phyloP scores from a whole-genome alignment of 768 basidiomycete genomes.

The Porphyrellus cyaneotinctus region DNA sequence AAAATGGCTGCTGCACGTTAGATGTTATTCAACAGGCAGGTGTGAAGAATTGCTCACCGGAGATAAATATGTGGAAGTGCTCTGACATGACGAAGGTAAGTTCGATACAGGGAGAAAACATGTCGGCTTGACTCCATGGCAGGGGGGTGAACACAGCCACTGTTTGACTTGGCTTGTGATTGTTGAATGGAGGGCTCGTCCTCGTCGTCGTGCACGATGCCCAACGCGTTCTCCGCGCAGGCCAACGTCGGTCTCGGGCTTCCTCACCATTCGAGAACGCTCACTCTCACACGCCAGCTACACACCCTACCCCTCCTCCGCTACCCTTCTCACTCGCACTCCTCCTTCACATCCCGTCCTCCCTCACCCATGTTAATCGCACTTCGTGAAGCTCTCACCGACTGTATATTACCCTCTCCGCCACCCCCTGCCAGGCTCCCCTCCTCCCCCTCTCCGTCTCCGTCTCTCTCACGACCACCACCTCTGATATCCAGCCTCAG shows the following conservation, averaged over 20 bases:
- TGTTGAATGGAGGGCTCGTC: constrained; percentile 13
- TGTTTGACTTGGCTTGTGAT: background rate
- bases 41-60: constrained; percentile 32
- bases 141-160: constrained; percentile 15
- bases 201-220: background rate
- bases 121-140: background rate
- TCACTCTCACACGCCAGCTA: constrained; percentile 16
- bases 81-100: constrained; percentile 39
- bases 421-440: constrained; percentile 45
- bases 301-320: constrained; percentile 23
- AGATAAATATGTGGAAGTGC: constrained; percentile 45
- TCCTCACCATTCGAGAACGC: constrained; percentile 8
- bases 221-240: background rate
- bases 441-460: constrained; percentile 32
- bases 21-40: background rate
- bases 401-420: constrained; percentile 36
- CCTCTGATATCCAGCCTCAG: constrained; percentile 53
- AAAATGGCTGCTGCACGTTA: constrained; percentile 46
- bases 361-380: constrained; percentile 39
- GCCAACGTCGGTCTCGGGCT: no score
- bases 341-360: constrained; percentile 21
- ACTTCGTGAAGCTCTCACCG: constrained; percentile 44
- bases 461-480: constrained; percentile 40
- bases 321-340: constrained; percentile 3
- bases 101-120: constrained; percentile 34